A percentile compares a stretch with the other conserved stretches of the same genome.
Evolutionary conservation across 208 protist species (phyloP).

Genomic region (Trypanosoma scelopori): DNA sequence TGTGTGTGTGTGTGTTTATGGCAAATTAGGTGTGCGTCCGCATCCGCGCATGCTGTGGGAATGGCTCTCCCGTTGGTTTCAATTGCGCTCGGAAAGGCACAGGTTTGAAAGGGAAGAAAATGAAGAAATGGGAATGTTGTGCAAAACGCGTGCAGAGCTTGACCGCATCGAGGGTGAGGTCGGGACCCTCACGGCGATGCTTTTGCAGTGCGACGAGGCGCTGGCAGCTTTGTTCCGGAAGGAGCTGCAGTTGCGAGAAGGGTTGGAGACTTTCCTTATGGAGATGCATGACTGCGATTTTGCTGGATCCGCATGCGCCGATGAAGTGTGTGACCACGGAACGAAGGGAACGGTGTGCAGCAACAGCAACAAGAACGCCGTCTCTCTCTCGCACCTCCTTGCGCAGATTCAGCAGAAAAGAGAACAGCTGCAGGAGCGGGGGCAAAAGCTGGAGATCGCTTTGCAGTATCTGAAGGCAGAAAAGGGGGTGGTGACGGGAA

Average conservation of each 20-base stretch:
- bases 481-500: background rate
- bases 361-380: background rate
- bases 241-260: conserved; percentile 17
- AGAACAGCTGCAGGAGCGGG: conserved; percentile 13
- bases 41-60: conserved; percentile 4
- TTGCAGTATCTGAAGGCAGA: conserved; percentile 23
- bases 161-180: conserved; percentile 5
- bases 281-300: conserved; percentile 8
- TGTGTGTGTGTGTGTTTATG: background rate
- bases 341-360: background rate
- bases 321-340: background rate
- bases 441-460: conserved; percentile 7
- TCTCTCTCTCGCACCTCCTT: conserved; percentile 1
- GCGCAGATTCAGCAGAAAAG: conserved; percentile 14
- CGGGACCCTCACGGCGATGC: background rate
- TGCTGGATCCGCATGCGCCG: background rate
- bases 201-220: conserved; percentile 15
- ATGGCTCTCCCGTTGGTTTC: conserved; percentile 10
- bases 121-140: background rate
- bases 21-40: background rate
- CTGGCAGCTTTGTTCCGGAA: conserved; percentile 8
- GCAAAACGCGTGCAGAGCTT: conserved; percentile 7
- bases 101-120: background rate
- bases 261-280: conserved; percentile 18
- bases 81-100: background rate